A percentile compares a stretch with the other conserved stretches of the same genome.
Evolutionary conservation across 371 early-diverging fungal genomes (phyloP).

Genomic region (Rhizopus delemar): DNA sequence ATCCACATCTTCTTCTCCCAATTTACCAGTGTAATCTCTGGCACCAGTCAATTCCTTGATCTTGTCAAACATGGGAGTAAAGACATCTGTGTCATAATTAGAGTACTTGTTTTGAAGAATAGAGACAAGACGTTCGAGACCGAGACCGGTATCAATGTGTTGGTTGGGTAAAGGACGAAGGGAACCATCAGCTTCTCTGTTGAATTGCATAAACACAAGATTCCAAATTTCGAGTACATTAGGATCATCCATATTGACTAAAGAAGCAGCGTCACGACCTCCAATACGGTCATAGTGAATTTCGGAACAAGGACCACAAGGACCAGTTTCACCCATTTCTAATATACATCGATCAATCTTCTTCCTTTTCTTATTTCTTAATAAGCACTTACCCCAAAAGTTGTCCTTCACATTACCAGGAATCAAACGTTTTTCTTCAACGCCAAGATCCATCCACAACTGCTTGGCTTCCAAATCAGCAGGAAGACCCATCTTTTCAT

Average conservation of each 20-base stretch:
- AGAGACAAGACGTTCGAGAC: constrained; percentile 97
- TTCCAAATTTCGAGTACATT: constrained; percentile 99
- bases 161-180: constrained; percentile 93
- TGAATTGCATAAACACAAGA: constrained; percentile 99
- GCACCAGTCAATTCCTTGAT: constrained; percentile 89
- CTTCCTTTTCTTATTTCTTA: background rate
- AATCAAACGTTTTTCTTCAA: constrained; percentile 84
- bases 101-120: constrained; percentile 95
- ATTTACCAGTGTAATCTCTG: constrained; percentile 80
- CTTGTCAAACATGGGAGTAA: constrained; percentile 80
- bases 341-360: constrained; percentile 1
- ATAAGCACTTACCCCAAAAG: constrained; percentile 89
- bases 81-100: constrained; percentile 99
- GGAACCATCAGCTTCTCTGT: constrained; percentile 93
- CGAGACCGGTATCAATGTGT: constrained; percentile 99
- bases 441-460: constrained; percentile 93
- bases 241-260: constrained; percentile 99
- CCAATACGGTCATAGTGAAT: constrained; percentile 99
- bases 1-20: constrained; percentile 91
- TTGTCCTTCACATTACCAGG: constrained; percentile 96
- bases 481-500: constrained; percentile 74
- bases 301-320: constrained; percentile 99
- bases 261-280: constrained; percentile 88
- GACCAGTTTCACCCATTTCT: constrained; percentile 99
- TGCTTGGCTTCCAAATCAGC: constrained; percentile 94